A percentile compares a stretch with the other conserved stretches of the same genome.
These are phyloP conservation scores for Epichloe elymi DNA, from an alignment of 2,329 filamentous ascomycete species.

Conservation along the genomic window DNA sequence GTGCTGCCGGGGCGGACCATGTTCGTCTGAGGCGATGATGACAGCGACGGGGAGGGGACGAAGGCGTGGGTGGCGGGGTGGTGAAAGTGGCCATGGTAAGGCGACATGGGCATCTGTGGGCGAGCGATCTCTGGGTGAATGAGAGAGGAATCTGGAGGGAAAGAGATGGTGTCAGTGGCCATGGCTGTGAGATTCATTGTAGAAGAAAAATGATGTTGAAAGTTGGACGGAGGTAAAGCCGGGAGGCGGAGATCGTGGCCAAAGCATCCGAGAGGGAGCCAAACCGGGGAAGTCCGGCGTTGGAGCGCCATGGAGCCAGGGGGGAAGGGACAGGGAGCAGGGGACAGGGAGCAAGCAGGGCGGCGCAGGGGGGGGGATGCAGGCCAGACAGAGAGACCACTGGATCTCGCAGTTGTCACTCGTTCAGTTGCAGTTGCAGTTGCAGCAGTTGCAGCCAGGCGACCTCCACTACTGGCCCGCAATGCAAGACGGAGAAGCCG, in stretches of 20 bases:
- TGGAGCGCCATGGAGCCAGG: neutral
- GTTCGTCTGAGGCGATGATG: constrained; percentile 34
- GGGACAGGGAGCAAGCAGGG: neutral
- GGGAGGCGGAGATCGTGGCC: neutral
- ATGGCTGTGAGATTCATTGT: neutral
- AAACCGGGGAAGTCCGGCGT: neutral
- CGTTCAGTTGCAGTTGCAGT: too few species aligned
- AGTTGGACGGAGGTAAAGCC: neutral
- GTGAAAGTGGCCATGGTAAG: constrained; percentile 36
- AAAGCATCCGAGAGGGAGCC: neutral
- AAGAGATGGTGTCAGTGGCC: constrained; percentile 22
- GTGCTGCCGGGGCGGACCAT: constrained; percentile 41
- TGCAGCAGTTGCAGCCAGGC: too few species aligned
- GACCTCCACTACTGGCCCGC: too few species aligned
- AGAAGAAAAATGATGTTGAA: neutral
- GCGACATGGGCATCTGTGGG: constrained; percentile 30
- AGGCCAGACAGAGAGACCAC: too few species aligned
- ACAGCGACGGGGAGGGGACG: constrained; percentile 50
- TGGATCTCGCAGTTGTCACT: neutral
- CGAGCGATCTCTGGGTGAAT: constrained; percentile 42
- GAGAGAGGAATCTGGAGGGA: constrained; percentile 37
- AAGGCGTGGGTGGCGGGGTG: constrained; percentile 30
- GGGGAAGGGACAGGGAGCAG: neutral
- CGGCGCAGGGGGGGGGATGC: too few species aligned
- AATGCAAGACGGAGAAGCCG: too few species aligned